Conservation (phyloP, 2,329 filamentous ascomycete genomes). For the Leptographium wingfieldii region DNA sequence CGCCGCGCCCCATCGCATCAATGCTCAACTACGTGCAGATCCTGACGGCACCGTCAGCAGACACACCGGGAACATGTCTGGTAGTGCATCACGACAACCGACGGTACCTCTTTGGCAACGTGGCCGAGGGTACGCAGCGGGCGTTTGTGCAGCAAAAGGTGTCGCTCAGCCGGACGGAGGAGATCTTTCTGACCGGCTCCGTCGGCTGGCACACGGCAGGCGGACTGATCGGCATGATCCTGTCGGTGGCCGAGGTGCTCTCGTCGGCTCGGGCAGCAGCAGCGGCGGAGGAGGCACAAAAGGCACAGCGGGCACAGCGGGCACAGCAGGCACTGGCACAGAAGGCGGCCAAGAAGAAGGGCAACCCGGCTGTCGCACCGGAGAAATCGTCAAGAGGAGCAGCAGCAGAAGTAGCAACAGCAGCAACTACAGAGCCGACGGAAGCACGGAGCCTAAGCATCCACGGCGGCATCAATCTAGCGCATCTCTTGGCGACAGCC, state of each 20-base stretch:
- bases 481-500: conserved; percentile 68
- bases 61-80: conserved; percentile 70
- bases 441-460: conserved; percentile 38
- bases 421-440: background rate
- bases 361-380: background rate
- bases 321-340: background rate
- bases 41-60: conserved; percentile 70
- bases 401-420: background rate
- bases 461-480: conserved; percentile 69
- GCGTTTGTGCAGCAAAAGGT: conserved; percentile 56
- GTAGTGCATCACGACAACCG: conserved; percentile 69
- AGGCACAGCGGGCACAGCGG: background rate
- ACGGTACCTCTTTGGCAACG: conserved; percentile 73
- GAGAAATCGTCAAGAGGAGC: background rate
- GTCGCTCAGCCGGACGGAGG: conserved; percentile 50
- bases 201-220: conserved; percentile 66
- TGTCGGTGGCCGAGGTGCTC: conserved; percentile 65
- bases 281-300: conserved; percentile 18
- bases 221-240: conserved; percentile 71
- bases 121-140: conserved; percentile 77
- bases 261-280: conserved; percentile 31
- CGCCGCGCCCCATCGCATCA: conserved; percentile 1
- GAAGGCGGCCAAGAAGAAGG: conserved; percentile 5
- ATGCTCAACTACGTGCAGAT: conserved; percentile 71
- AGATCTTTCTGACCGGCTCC: conserved; percentile 73